Conservation (phyloP, 805 yeast species). For the Candida montana region DNA sequence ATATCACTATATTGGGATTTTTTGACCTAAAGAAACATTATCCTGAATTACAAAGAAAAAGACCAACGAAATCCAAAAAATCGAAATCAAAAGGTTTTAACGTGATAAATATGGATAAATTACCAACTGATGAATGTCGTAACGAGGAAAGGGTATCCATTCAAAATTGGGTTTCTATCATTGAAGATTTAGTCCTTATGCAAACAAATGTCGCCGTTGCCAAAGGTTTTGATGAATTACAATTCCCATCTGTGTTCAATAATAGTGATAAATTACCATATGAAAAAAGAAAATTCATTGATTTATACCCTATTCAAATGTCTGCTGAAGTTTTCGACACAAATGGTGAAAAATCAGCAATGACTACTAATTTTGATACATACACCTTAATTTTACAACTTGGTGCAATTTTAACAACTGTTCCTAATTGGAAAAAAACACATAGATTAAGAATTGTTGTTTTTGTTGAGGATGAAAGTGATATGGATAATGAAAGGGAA, state of each 20-base stretch:
- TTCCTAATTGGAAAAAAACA: conserved; percentile 83
- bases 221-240: conserved; percentile 68
- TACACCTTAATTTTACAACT: conserved; percentile 89
- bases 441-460: conserved; percentile 77
- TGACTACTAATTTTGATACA: conserved; percentile 92
- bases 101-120: conserved; percentile 31
- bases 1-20: conserved; percentile 88
- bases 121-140: conserved; percentile 79
- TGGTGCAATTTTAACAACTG: conserved; percentile 90
- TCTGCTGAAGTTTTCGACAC: conserved; percentile 69
- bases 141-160: conserved; percentile 64
- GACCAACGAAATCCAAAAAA: conserved; percentile 6
- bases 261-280: conserved; percentile 27
- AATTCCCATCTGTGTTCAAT: conserved; percentile 45
- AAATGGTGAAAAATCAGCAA: conserved; percentile 57
- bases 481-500: conserved; percentile 61
- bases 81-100: conserved; percentile 12
- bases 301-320: conserved; percentile 96
- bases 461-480: conserved; percentile 75
- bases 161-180: conserved; percentile 84
- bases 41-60: conserved; percentile 9
- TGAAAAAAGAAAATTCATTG: conserved; percentile 54
- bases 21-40: conserved; percentile 52
- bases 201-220: conserved; percentile 93
- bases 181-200: conserved; percentile 85